Percentiles rank a stretch among this genome's conserved stretches.
Conservation (phyloP, 2,329 filamentous ascomycete genomes). For the Xylaria sp. region DNA sequence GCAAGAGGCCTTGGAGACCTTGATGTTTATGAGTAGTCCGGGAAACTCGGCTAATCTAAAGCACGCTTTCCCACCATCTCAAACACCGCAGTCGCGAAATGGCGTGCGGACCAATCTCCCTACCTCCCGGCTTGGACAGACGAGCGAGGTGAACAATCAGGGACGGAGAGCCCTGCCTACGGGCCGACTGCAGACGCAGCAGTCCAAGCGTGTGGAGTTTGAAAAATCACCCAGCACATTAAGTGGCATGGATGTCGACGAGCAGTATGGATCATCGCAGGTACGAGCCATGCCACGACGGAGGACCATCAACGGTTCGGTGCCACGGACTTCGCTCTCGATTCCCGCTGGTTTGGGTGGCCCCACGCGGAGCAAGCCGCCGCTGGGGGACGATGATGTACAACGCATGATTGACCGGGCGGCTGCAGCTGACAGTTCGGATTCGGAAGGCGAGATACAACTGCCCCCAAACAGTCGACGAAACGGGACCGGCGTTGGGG, state of each 20-base stretch:
- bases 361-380: constrained; percentile 53
- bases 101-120: constrained; percentile 56
- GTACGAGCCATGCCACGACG: constrained; percentile 56
- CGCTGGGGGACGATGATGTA: constrained; percentile 65
- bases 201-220: constrained; percentile 59
- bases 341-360: constrained; percentile 61
- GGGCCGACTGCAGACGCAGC: constrained; percentile 55
- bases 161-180: constrained; percentile 64
- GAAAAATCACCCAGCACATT: constrained; percentile 57
- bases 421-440: constrained; percentile 62
- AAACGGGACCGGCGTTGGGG: constrained; percentile 44
- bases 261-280: constrained; percentile 51
- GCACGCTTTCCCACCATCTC: constrained; percentile 60
- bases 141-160: constrained; percentile 45
- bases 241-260: constrained; percentile 61
- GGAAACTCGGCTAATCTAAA: constrained; percentile 74
- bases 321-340: constrained; percentile 53
- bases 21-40: constrained; percentile 84
- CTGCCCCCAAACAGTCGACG: constrained; percentile 53
- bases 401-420: constrained; percentile 67
- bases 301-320: constrained; percentile 54
- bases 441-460: constrained; percentile 67
- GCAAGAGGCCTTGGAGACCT: constrained; percentile 82
- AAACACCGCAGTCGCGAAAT: constrained; percentile 50
- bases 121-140: constrained; percentile 50